Base-by-base conservation (phyloP, 768 basidiomycete species). In the Pholiota conissans region DNA sequence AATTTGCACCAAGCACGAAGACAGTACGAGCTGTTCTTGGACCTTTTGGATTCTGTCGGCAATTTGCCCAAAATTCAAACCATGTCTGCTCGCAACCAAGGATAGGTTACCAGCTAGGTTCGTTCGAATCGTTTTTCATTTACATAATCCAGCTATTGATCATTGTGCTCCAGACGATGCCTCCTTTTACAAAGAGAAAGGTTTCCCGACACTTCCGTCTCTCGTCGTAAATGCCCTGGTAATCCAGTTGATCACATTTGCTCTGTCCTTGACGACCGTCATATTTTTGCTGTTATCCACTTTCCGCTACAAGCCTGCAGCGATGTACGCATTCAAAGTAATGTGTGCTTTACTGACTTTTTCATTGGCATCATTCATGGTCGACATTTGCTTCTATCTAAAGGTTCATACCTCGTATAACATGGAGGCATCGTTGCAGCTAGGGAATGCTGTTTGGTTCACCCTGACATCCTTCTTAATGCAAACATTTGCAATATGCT, bases 1-100 rank as follows among this genome's bases (percentile, higher is more conserved):
- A 29, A 13, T 47, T 26, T 47, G 9, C 22, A 24, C 6, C 37
- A 28, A 28, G 16, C 2, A 16, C 8, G 3, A 18, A 39, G 28
- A n/a, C 22, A 18, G n/a, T n/a, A n/a, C n/a, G n/a, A n/a, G 24
- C 30, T 40, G 9, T 29, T 56, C 26, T 62, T 49, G 61, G 61
- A 29, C 26, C 49, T n/a, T 46, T 58, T 9, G 61, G 57, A 28
- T 56, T 49, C 16, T 62, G 61, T 32, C 48, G 49, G 28, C 46
- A 59, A 30, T n/a, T 10, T 18, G 7, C 13, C 22, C 7, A 14
- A 8, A 14, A 30, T 11, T 5, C 28, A 11, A 11, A 11, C 2
- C 28, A 37, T 8, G 5, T 18, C 16, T 60, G 59, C 46, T 56
- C 59, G 14, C 16, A 13, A 7, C 50, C 59, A 16, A 50, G 6